phyloP scores from a whole-genome alignment of 1,139 yeast species.

The Candida tropicalis region DNA sequence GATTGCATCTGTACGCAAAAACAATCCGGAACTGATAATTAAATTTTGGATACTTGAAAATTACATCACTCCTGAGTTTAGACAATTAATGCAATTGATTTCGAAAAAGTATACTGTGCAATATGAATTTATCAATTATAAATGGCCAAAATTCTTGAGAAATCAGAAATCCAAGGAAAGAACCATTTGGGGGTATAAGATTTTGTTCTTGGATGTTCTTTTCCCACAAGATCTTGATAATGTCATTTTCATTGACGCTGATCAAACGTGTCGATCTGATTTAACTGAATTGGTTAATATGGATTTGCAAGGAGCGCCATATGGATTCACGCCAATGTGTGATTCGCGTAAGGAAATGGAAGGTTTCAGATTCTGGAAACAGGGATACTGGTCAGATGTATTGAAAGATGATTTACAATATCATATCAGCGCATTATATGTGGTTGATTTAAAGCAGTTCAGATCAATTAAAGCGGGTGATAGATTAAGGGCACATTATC shows the following conservation, averaged over 20 bases:
- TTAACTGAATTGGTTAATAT: conserved; percentile 64
- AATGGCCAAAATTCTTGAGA: conserved; percentile 92
- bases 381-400: conserved; percentile 82
- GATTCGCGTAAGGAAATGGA: conserved; percentile 81
- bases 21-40: conserved; percentile 63
- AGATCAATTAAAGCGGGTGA: conserved; percentile 77
- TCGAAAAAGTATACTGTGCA: conserved; percentile 61
- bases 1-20: conserved; percentile 73
- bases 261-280: conserved; percentile 76
- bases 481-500: conserved; percentile 81
- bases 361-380: conserved; percentile 89
- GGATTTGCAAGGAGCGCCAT: conserved; percentile 77
- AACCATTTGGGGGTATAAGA: conserved; percentile 86
- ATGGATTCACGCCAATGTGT: conserved; percentile 88
- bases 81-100: conserved; percentile 58
- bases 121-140: conserved; percentile 75
- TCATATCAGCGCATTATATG: conserved; percentile 84
- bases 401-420: conserved; percentile 63
- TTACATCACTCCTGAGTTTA: conserved; percentile 71
- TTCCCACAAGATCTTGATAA: conserved; percentile 79
- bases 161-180: conserved; percentile 77
- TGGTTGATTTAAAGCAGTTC: conserved; percentile 72
- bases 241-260: conserved; percentile 86
- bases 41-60: conserved; percentile 90
- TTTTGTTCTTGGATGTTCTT: conserved; percentile 80